Evolutionary conservation across 139 green algal genomes (phyloP), one percentile per base, ranked within the genome.

Genomic region (Asterochloris sp.): DNA sequence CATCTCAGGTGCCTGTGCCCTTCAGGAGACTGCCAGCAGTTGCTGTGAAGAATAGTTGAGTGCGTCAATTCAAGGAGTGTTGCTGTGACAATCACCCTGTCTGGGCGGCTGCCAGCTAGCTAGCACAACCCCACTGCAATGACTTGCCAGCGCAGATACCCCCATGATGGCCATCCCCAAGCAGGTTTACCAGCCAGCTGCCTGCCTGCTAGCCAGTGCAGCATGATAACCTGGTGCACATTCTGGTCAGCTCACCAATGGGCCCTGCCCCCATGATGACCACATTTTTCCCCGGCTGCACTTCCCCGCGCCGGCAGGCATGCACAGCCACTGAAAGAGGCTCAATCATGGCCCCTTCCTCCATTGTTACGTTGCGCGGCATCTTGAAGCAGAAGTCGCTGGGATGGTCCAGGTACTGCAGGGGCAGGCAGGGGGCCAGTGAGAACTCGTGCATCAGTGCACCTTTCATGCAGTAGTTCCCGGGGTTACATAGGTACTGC

Each of bases 291-390:
- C 90, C 90, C 0, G 85, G 78, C 0, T 62, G 27, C 63, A 91
- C 83, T 11, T 74, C 78, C 0, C 67, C 88, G 2, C 90, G 81
- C 17, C 87, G 38, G 77, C 84, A 90, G 10, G 90, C 89, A 68
- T 93, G 90, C 23, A 93, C 64, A 21, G 79, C 89, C 12, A 92
- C 87, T 13, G 68, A 86, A 23, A 94, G 89, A 19, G 90, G 90
- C 86, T 94, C 90, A 23, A 78, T 87, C 85, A 94, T 85, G 26
- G 90, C 89, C 15, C 90, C 90, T 78, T 94, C 82, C 78, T 94
- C 90, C 23, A 85, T 26, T 28, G 69, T 85, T 47, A 94, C 21
- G 71, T 74, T 26, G 10, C 71, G 19, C 0, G 90, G 90, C 80
- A 94, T 78, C 64, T 47, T 69, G 83, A 86, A 91, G 89, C 90